Conservation (phyloP, 495 filamentous ascomycete species). For the Penicillium ochrochloron region DNA sequence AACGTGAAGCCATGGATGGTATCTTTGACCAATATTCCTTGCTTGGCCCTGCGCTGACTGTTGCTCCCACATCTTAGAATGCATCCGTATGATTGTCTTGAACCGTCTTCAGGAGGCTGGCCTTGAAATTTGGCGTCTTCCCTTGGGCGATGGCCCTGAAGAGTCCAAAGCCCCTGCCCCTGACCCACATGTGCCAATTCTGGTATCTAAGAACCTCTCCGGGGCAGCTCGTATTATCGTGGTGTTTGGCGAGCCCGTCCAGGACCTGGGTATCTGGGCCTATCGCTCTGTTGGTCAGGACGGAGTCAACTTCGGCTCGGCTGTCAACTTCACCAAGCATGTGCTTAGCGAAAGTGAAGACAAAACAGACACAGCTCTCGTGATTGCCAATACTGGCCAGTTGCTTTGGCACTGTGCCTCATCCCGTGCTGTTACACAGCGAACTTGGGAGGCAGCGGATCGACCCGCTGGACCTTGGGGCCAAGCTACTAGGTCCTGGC, state of each 20-base stretch:
- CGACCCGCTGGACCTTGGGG: slow-evolving; percentile 55
- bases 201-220: slow-evolving; percentile 60
- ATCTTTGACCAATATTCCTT: background rate
- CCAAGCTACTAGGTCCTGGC: slow-evolving; percentile 36
- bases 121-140: slow-evolving; percentile 61
- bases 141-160: slow-evolving; percentile 29
- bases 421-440: slow-evolving; percentile 56
- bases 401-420: slow-evolving; percentile 67
- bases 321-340: slow-evolving; percentile 61
- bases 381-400: slow-evolving; percentile 76
- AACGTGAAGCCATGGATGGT: slow-evolving; percentile 74
- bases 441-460: slow-evolving; percentile 57
- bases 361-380: slow-evolving; percentile 43
- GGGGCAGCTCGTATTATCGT: slow-evolving; percentile 70
- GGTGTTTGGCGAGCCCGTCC: slow-evolving; percentile 68
- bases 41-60: background rate
- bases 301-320: slow-evolving; percentile 69
- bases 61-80: slow-evolving; percentile 50
- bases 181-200: slow-evolving; percentile 69
- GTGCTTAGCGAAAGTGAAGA: slow-evolving; percentile 36
- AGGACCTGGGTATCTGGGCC: slow-evolving; percentile 77
- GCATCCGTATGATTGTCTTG: slow-evolving; percentile 62
- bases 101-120: slow-evolving; percentile 62
- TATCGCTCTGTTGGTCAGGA: slow-evolving; percentile 64
- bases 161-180: slow-evolving; percentile 16